Conservation (phyloP, 768 basidiomycete species). For the Amanita molliuscula region DNA sequence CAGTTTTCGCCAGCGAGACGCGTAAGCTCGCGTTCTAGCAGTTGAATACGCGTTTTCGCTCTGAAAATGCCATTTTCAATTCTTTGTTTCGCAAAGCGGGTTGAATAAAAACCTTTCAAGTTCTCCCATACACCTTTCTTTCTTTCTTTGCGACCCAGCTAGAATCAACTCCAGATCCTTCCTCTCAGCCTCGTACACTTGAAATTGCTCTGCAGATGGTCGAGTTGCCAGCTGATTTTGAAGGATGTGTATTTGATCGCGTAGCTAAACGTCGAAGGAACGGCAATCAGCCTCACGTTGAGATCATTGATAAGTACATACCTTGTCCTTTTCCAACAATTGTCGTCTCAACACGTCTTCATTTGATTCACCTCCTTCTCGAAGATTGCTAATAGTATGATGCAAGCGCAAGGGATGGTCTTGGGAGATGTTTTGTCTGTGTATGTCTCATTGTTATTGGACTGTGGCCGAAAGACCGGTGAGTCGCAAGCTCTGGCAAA, state of each 20-base stretch:
- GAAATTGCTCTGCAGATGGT: constrained; percentile 58
- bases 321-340: constrained; percentile 59
- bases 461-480: neutral
- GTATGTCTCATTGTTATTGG: constrained; percentile 58
- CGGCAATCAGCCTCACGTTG: neutral
- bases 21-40: constrained; percentile 62
- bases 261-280: constrained; percentile 32
- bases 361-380: constrained; percentile 46
- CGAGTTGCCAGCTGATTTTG: constrained; percentile 57
- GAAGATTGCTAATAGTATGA: constrained; percentile 44
- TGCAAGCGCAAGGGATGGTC: constrained; percentile 39
- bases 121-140: constrained; percentile 76
- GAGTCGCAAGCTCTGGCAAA: no score
- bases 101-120: constrained; percentile 40
- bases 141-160: constrained; percentile 76
- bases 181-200: constrained; percentile 61
- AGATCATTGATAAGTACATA: constrained; percentile 12
- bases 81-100: neutral
- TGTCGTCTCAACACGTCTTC: constrained; percentile 57
- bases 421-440: constrained; percentile 47
- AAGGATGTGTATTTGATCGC: constrained; percentile 49
- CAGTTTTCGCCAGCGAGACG: constrained; percentile 72
- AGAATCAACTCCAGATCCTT: constrained; percentile 69
- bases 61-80: constrained; percentile 17
- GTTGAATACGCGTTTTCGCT: constrained; percentile 60